Percentiles rank a stretch among this genome's conserved stretches.
Conservation (phyloP, 2,329 filamentous ascomycete species). For the Colletotrichum sp. region DNA sequence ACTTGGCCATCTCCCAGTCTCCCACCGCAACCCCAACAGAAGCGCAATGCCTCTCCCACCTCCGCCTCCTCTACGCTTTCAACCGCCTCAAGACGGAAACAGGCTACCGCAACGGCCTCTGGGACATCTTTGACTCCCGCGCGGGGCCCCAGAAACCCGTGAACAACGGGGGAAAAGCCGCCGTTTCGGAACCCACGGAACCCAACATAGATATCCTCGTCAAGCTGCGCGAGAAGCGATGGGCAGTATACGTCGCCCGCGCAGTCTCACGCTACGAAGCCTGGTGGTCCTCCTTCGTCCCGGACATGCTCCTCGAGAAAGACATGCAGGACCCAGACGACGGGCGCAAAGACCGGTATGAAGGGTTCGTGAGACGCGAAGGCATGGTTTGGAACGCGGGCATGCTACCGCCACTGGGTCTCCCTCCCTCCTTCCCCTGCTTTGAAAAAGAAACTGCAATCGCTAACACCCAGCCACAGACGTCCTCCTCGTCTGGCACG, state of each 20-base stretch:
- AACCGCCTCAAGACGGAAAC: constrained; percentile 65
- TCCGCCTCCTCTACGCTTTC: constrained; percentile 70
- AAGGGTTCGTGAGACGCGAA: constrained; percentile 26
- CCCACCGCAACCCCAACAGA: background rate
- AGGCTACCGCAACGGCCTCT: constrained; percentile 64
- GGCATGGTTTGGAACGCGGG: constrained; percentile 36
- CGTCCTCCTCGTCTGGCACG: constrained; percentile 75
- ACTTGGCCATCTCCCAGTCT: background rate
- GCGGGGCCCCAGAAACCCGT: constrained; percentile 25
- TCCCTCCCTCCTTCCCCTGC: no score
- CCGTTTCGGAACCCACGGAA: background rate
- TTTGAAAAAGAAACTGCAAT: no score
- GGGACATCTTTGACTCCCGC: constrained; percentile 55
- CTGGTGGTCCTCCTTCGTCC: constrained; percentile 58
- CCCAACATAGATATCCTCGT: constrained; percentile 37
- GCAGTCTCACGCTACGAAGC: constrained; percentile 66
- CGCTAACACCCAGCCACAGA: constrained; percentile 42
- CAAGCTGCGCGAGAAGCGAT: constrained; percentile 67
- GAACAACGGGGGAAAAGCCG: background rate
- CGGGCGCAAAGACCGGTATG: constrained; percentile 24
- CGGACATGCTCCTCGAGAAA: constrained; percentile 27
- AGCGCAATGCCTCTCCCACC: constrained; percentile 44
- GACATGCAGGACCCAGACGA: constrained; percentile 24
- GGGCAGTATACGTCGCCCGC: constrained; percentile 67
- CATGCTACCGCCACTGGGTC: constrained; percentile 54